Percentiles rank a stretch among this genome's conserved stretches.
Evolutionary conservation across 2,329 filamentous ascomycete genomes (phyloP).

Genomic region (Fusarium sp.): DNA sequence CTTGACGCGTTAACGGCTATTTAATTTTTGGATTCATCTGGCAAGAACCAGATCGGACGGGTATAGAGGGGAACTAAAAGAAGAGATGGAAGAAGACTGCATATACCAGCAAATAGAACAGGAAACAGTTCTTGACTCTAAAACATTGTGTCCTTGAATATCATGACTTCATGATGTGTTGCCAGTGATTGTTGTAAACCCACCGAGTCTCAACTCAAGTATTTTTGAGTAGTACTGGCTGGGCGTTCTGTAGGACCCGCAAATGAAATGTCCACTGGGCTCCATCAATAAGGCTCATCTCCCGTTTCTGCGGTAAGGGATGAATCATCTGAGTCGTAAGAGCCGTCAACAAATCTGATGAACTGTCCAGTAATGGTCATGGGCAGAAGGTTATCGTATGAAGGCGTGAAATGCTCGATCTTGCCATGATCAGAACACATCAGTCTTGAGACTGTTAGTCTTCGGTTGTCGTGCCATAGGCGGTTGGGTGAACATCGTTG

Average conservation of each 20-base stretch:
- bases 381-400: background rate
- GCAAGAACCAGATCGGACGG: constrained; percentile 26
- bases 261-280: background rate
- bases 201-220: background rate
- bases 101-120: constrained; percentile 38
- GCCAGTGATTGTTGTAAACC: background rate
- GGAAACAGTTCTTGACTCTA: constrained; percentile 24
- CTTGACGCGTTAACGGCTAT: constrained; percentile 48
- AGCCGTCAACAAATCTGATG: background rate
- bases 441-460: background rate
- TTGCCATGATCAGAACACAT: background rate
- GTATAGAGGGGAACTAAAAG: constrained; percentile 43
- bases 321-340: background rate
- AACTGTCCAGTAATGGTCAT: background rate
- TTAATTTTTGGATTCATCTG: constrained; percentile 43
- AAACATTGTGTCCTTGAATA: constrained; percentile 8
- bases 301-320: background rate
- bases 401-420: background rate
- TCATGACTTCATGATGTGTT: constrained; percentile 5
- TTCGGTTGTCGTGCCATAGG: background rate
- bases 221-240: background rate
- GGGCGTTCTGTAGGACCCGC: background rate
- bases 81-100: constrained; percentile 33
- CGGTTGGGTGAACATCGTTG: background rate
- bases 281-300: background rate